These are phyloP conservation scores for Mercurialis annua DNA, from an alignment of 345 rosid genomes.

Conservation along the genomic window DNA sequence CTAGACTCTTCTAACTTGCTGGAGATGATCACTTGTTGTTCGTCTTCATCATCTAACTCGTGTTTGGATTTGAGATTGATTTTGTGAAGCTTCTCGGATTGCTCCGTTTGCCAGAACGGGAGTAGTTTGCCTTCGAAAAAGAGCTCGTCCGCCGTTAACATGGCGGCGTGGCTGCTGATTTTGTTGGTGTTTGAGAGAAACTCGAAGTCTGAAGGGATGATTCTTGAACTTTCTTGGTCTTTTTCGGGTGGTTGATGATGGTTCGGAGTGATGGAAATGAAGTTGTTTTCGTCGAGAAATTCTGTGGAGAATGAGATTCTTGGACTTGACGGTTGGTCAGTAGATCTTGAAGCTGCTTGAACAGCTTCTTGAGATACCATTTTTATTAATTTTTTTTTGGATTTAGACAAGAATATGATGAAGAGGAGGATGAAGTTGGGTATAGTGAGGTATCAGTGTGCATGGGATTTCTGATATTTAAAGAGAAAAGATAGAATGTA, in stretches of 20 bases:
- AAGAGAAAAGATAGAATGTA: constrained; percentile 12
- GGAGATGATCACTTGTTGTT: constrained; percentile 20
- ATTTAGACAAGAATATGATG: constrained; percentile 1
- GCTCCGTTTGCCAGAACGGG: constrained; percentile 84
- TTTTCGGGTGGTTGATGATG: constrained; percentile 20
- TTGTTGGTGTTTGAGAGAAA: constrained; percentile 51
- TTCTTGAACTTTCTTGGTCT: constrained; percentile 30
- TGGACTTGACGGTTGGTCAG: constrained; percentile 48
- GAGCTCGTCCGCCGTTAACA: constrained; percentile 84
- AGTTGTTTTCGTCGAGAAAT: constrained; percentile 52
- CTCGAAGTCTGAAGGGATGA: constrained; percentile 55
- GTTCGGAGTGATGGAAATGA: constrained; percentile 66
- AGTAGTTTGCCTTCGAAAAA: constrained; percentile 85
- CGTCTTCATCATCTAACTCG: constrained; percentile 25
- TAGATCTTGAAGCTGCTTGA: constrained; percentile 38
- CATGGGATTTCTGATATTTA: constrained; percentile 30
- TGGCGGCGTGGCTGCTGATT: constrained; percentile 37
- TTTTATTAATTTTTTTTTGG: background rate
- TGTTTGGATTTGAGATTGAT: constrained; percentile 43
- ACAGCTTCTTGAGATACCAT: constrained; percentile 57
- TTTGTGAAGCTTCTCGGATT: constrained; percentile 60
- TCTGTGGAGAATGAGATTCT: constrained; percentile 89
- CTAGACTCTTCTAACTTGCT: constrained; percentile 42
- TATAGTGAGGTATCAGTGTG: background rate
- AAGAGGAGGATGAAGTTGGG: background rate